These are phyloP conservation scores for Mucor lusitanicus DNA, from an alignment of 371 early-diverging fungal species.

Conservation along the genomic window DNA sequence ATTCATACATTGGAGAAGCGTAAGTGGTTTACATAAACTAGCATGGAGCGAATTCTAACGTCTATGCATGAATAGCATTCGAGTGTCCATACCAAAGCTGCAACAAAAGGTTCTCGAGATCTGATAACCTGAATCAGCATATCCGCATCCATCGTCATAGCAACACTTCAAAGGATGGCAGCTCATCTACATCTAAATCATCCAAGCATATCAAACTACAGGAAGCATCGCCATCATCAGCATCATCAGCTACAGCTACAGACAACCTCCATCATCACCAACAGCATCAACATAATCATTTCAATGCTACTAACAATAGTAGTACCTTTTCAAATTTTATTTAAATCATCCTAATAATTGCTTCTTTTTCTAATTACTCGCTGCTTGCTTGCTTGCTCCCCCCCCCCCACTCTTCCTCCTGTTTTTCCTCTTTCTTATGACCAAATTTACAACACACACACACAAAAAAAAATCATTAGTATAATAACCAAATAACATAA, in stretches of 20 bases:
- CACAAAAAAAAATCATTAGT: neutral
- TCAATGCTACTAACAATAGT: conserved; percentile 9
- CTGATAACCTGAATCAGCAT: conserved; percentile 81
- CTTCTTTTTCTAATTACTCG: neutral
- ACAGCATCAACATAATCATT: conserved; percentile 2
- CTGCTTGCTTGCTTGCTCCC: conserved; percentile 1
- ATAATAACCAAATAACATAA: conserved; percentile 7
- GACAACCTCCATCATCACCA: conserved; percentile 3
- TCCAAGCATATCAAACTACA: conserved; percentile 7
- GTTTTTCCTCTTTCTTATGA: neutral
- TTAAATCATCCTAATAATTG: conserved; percentile 9
- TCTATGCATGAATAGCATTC: conserved; percentile 47
- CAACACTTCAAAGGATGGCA: conserved; percentile 8
- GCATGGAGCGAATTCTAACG: neutral
- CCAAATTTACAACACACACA: neutral
- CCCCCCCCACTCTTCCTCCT: neutral
- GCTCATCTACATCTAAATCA: neutral
- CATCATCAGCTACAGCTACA: neutral
- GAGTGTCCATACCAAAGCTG: conserved; percentile 74
- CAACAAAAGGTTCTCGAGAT: conserved; percentile 78
- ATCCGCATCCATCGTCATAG: conserved; percentile 63
- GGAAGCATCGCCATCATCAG: neutral
- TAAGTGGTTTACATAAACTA: conserved; percentile 30
- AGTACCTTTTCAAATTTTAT: conserved; percentile 29
- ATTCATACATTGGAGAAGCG: conserved; percentile 69